A percentile compares a stretch with the other conserved stretches of the same genome.
Evolutionary conservation across 768 basidiomycete genomes (phyloP).

Genomic region (Tephrocybe sp.): DNA sequence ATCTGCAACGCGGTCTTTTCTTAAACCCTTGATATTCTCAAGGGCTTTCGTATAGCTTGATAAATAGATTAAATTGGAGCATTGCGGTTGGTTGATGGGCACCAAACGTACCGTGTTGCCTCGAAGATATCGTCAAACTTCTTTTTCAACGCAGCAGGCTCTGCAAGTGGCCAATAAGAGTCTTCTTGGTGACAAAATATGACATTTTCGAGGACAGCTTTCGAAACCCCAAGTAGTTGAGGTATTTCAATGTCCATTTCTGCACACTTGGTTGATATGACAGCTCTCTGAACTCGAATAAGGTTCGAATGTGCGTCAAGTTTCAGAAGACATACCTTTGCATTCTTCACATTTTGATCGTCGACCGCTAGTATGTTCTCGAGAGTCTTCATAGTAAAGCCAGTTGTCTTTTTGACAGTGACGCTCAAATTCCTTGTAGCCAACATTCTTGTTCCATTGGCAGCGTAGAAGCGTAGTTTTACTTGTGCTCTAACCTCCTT

Average conservation of each 20-base stretch:
- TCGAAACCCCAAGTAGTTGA: slow-evolving; percentile 89
- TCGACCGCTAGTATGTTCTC: slow-evolving; percentile 85
- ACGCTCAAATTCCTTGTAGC: slow-evolving; percentile 91
- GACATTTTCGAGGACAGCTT: slow-evolving; percentile 98
- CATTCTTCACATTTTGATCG: slow-evolving; percentile 63
- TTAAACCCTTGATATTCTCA: slow-evolving; percentile 84
- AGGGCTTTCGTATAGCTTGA: slow-evolving; percentile 94
- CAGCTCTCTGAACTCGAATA: slow-evolving; percentile 58
- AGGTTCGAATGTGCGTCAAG: not conserved
- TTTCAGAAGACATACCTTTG: slow-evolving; percentile 59
- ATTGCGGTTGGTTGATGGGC: not conserved
- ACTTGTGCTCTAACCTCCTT: slow-evolving; percentile 99
- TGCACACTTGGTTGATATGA: slow-evolving; percentile 96
- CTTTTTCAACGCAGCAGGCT: slow-evolving; percentile 91
- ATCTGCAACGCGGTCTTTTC: slow-evolving; percentile 89
- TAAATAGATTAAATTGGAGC: slow-evolving; percentile 2
- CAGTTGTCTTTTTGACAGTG: slow-evolving; percentile 84
- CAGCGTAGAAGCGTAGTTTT: slow-evolving; percentile 88
- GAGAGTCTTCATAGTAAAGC: slow-evolving; percentile 95
- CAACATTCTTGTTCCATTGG: slow-evolving; percentile 88
- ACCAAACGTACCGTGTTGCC: slow-evolving; percentile 74
- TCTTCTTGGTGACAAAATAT: slow-evolving; percentile 99
- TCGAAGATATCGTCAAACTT: slow-evolving; percentile 99
- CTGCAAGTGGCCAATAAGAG: slow-evolving; percentile 95
- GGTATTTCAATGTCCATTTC: slow-evolving; percentile 97